Evolutionary conservation across 331 rosid species (phyloP).

Genomic region (Spiraea crenata): DNA sequence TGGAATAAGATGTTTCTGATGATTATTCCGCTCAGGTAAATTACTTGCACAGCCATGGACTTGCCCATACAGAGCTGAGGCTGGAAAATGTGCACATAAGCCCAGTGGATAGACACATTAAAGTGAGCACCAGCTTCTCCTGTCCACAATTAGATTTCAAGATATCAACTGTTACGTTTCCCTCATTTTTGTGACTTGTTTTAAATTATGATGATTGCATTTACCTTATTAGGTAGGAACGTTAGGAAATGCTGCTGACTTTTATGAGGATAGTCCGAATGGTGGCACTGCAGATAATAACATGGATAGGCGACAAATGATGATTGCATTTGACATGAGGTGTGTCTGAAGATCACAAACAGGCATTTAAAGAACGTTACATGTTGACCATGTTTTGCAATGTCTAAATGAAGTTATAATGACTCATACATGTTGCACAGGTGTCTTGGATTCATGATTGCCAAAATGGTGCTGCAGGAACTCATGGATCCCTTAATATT

Average conservation of each 20-base stretch:
- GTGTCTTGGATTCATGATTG: conserved; percentile 91
- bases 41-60: conserved; percentile 96
- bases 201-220: background rate
- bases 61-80: conserved; percentile 94
- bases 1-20: conserved; percentile 24
- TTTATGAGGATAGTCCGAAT: conserved; percentile 56
- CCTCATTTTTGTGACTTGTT: background rate
- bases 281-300: conserved; percentile 47
- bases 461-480: conserved; percentile 90
- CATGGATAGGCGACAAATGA: conserved; percentile 89
- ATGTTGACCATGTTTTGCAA: background rate
- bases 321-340: conserved; percentile 99
- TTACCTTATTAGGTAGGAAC: conserved; percentile 69
- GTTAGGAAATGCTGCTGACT: conserved; percentile 89
- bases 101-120: conserved; percentile 94
- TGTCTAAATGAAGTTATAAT: conserved; percentile 26
- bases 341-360: conserved; percentile 32
- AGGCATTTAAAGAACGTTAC: conserved; percentile 14
- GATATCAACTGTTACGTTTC: background rate
- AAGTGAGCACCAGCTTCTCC: conserved; percentile 53
- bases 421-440: conserved; percentile 45
- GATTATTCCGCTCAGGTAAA: conserved; percentile 55
- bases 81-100: conserved; percentile 95
- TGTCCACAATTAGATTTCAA: background rate
- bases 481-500: conserved; percentile 84